Conservation (phyloP, 2,329 filamentous ascomycete genomes). For the Colletotrichum echinochloae region DNA sequence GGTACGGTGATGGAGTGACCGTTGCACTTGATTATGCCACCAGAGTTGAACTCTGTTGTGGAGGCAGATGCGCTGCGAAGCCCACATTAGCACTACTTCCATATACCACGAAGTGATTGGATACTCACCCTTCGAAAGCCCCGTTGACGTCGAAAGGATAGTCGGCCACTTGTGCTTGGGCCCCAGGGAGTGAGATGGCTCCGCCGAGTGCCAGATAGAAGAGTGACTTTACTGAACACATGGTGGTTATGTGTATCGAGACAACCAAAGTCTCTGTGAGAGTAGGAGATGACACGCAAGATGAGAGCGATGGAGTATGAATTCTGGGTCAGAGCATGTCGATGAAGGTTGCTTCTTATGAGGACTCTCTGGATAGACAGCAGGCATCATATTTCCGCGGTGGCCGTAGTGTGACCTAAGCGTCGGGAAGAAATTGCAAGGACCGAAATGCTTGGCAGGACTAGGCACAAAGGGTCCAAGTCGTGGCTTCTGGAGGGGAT, state of each 20-base stretch:
- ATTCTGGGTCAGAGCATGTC: not conserved
- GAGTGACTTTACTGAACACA: conserved; percentile 16
- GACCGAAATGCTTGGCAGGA: not conserved
- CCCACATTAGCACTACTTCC: not conserved
- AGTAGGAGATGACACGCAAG: not conserved
- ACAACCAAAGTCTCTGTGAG: not conserved
- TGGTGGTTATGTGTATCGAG: not conserved
- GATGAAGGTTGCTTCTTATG: conserved; percentile 15
- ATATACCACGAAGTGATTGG: fast-evolving
- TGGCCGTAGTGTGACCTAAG: not conserved
- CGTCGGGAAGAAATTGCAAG: not conserved
- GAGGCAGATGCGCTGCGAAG: conserved; percentile 32
- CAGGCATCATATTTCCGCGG: not conserved
- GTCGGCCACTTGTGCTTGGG: conserved; percentile 28
- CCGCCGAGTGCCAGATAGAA: conserved; percentile 23
- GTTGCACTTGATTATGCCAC: conserved; percentile 39
- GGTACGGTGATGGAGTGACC: conserved; percentile 40
- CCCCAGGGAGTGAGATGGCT: not conserved
- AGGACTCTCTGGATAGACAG: not conserved
- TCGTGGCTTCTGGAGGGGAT: not conserved
- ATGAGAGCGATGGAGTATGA: not conserved
- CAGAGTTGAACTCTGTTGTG: conserved; percentile 35
- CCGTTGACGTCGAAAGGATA: conserved; percentile 36
- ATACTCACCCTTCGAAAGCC: conserved; percentile 33
- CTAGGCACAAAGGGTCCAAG: conserved; percentile 9